Evolutionary conservation across 768 basidiomycete genomes (phyloP), one percentile per base, ranked within the genome.

Genomic region (Serendipita vermifera): DNA sequence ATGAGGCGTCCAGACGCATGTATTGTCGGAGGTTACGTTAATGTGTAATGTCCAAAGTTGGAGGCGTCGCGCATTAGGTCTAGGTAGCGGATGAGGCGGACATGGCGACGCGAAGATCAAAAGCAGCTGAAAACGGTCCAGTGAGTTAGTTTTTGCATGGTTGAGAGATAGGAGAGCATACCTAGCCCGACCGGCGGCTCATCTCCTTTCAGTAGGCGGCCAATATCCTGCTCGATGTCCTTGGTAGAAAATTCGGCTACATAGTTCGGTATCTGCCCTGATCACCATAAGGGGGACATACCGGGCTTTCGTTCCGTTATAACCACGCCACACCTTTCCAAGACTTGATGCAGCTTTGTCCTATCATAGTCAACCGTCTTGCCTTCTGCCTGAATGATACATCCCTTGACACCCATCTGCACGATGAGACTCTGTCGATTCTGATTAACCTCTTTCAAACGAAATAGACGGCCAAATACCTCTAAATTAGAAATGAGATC

Each of bases 371-470:
- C 91, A 64, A 87, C 85, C 0, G 85, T 85, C 2, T 72, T 80
- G 0, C 84, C 85, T 35, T 80, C 76, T 0, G 72, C 70, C 3
- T 86, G 85, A 38, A 98, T 73, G 55, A 98, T 76, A 2, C 90
- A 91, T 68, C 98, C 96, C 66, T 98, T 98, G n/a, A 91, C 88
- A 0, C 90, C 92, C 2, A 98, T 78, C 66, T 99, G 96, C 58
- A 98, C 98, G 33, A 97, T 72, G 32, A 98, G 77, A 2, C 91
- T 91, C 94, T 97, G 22, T n/a, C 54, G 31, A 20, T 27, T 55
- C 14, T 11, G n/a, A n/a, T n/a, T 57, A 46, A 41, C 11, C 38
- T 27, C 35, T 33, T 15, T 11, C 56, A 26, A 11, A 32, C n/a
- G n/a, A n/a, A 9, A 22, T 38, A 14, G 54, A n/a, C 15, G 13